These are phyloP conservation scores for Hemisphaericaspora xylofermentans DNA, from an alignment of 1,139 yeast species.

Conservation along the genomic window DNA sequence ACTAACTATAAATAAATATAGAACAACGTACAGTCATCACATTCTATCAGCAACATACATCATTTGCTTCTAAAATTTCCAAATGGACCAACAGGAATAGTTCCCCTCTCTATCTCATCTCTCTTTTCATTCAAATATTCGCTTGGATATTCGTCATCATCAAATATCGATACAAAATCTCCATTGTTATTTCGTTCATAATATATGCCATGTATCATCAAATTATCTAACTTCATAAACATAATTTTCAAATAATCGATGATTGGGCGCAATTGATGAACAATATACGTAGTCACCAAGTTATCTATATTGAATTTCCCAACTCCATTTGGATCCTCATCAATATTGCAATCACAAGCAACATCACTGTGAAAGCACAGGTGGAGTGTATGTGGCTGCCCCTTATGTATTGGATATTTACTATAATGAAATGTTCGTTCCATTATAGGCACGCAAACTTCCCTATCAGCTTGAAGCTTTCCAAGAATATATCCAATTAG, in stretches of 20 bases:
- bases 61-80: conserved; percentile 19
- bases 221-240: conserved; percentile 26
- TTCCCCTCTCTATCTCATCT: conserved; percentile 13
- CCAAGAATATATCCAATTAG: conserved; percentile 38
- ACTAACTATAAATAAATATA: background rate
- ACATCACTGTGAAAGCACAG: conserved; percentile 26
- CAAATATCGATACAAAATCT: conserved; percentile 29
- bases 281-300: conserved; percentile 35
- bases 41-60: background rate
- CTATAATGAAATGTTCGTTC: conserved; percentile 24
- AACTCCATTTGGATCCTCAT: conserved; percentile 25
- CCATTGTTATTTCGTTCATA: conserved; percentile 20
- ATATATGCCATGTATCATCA: conserved; percentile 41
- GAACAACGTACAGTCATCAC: no score
- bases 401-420: conserved; percentile 38
- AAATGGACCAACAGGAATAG: conserved; percentile 19
- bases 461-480: conserved; percentile 39
- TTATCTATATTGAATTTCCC: conserved; percentile 29
- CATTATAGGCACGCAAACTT: conserved; percentile 39
- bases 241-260: conserved; percentile 26
- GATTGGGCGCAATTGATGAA: conserved; percentile 38
- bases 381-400: conserved; percentile 40
- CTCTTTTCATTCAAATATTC: conserved; percentile 15
- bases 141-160: conserved; percentile 28
- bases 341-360: conserved; percentile 26